A percentile compares a stretch with the other conserved stretches of the same genome.
Conservation (phyloP, 345 rosid species). For the Acer campestre region DNA sequence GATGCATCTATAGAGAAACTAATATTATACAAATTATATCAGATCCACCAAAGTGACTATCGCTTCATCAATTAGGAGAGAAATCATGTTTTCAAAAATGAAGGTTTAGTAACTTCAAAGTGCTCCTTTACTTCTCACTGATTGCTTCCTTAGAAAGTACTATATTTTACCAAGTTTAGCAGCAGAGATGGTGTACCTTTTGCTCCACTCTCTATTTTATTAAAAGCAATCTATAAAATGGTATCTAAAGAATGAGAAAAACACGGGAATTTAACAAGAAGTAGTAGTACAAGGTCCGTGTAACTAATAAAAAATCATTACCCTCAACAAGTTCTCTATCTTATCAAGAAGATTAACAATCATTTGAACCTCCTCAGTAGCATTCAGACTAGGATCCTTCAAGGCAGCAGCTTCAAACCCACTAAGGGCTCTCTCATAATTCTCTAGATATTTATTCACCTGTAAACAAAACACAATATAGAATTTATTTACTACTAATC, state of each 20-base stretch:
- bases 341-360: conserved; percentile 65
- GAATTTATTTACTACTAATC: not conserved
- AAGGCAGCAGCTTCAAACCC: conserved; percentile 75
- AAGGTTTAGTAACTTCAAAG: not conserved
- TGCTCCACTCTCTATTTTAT: not conserved
- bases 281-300: not conserved
- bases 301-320: conserved; percentile 20
- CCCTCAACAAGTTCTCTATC: conserved; percentile 55
- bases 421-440: conserved; percentile 72
- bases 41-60: not conserved
- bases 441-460: conserved; percentile 75
- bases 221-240: conserved; percentile 3
- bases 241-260: not conserved
- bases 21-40: not conserved
- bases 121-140: not conserved
- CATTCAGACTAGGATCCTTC: conserved; percentile 72
- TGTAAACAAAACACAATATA: conserved; percentile 32
- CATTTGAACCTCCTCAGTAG: conserved; percentile 57
- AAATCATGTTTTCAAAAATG: not conserved
- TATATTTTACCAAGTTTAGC: not conserved
- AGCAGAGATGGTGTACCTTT: not conserved
- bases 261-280: not conserved
- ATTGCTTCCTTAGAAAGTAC: not conserved
- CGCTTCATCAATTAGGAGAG: not conserved
- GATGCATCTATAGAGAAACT: conserved; percentile 16